Base-by-base conservation (phyloP, 2,329 filamentous ascomycete genomes). In the Botrytis squamosa region DNA sequence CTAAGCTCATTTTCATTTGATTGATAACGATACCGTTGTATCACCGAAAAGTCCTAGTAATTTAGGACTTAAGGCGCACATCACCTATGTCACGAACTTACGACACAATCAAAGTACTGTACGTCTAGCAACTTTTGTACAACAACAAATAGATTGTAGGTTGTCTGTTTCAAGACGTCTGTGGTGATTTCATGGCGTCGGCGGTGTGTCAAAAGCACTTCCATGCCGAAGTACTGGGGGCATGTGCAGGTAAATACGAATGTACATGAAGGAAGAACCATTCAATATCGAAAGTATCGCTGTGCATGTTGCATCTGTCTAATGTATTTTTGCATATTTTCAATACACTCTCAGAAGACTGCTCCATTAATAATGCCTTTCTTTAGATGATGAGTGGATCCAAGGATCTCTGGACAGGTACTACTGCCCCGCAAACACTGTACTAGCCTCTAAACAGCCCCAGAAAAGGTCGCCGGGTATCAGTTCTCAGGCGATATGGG, bases 381-480 rank as follows among this genome's bases (percentile, higher is more conserved):
- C 36, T 59, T 57, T 57, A 46, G 60, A 72, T 67, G 63, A 62
- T 72, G 40, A 52, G 40, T 72, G 46, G 71, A 67, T 59, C 33
- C 62, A 36, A 25, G 33, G 29, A 55, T 72, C 25, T 49, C 52
- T 33, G 40, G 42, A 57, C 59, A 57, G 65, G 44, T 44, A 22
- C 42, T 33, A 55, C 33, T 60, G 71, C 71, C 64, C 71, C 71
- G 52, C 71, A 72, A 72, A 40, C 29, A 68, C 40, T 16, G 44
- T 52, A 33, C 63, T 72, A 46, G 33, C 38, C 29, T 72, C 22
- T 72, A 42, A 52, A 20, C 33, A 33, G 62, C 40, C 44, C 52
- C 33, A 68, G 49, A 29, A 68, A 68, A 68, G 25, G 40, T n/a
- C 33, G 64, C 52, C 33, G 52, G 49, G 46, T 68, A n/a, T 57